These are phyloP conservation scores for Verticillium zaregamsianum DNA, from an alignment of 2,329 filamentous ascomycete genomes.

Conservation along the genomic window DNA sequence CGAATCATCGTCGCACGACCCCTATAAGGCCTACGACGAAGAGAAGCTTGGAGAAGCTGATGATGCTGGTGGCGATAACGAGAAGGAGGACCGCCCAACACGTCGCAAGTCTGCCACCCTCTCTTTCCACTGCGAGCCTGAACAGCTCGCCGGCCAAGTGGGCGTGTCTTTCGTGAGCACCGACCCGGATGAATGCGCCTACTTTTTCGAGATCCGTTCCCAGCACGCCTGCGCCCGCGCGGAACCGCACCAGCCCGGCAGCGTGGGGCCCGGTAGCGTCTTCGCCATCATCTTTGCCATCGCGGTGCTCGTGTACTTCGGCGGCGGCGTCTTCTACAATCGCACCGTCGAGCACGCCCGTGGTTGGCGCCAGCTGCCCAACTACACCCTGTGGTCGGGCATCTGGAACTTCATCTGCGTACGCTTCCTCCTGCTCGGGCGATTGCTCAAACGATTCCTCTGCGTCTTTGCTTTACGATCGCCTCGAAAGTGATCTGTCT, in stretches of 20 bases:
- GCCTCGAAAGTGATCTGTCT: slow-evolving; percentile 16
- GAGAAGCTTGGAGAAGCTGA: slow-evolving; percentile 24
- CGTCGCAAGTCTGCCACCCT: slow-evolving; percentile 78
- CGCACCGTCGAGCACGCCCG: slow-evolving; percentile 89
- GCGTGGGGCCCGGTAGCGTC: slow-evolving; percentile 67
- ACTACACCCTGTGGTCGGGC: slow-evolving; percentile 88
- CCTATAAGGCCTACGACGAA: slow-evolving; percentile 26
- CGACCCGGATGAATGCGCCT: slow-evolving; percentile 86
- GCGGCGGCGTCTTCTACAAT: slow-evolving; percentile 94
- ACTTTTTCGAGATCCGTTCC: slow-evolving; percentile 91
- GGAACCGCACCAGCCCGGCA: slow-evolving; percentile 67
- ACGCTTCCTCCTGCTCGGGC: slow-evolving; percentile 38
- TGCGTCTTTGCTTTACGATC: slow-evolving; percentile 7
- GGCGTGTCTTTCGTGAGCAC: slow-evolving; percentile 77
- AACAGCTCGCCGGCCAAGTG: slow-evolving; percentile 64
- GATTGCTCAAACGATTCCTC: slow-evolving; percentile 4
- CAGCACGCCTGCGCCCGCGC: slow-evolving; percentile 70
- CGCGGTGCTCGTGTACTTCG: slow-evolving; percentile 80
- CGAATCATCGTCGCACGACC: slow-evolving; percentile 14
- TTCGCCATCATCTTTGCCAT: slow-evolving; percentile 81
- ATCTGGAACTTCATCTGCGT: slow-evolving; percentile 82
- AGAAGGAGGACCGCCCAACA: slow-evolving; percentile 26
- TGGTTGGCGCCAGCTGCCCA: slow-evolving; percentile 92
- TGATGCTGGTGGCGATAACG: slow-evolving; percentile 20
- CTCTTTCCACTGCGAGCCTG: slow-evolving; percentile 87